Evolutionary conservation across 495 filamentous ascomycete species (phyloP).

Genomic region (Penicillium bovifimosum): DNA sequence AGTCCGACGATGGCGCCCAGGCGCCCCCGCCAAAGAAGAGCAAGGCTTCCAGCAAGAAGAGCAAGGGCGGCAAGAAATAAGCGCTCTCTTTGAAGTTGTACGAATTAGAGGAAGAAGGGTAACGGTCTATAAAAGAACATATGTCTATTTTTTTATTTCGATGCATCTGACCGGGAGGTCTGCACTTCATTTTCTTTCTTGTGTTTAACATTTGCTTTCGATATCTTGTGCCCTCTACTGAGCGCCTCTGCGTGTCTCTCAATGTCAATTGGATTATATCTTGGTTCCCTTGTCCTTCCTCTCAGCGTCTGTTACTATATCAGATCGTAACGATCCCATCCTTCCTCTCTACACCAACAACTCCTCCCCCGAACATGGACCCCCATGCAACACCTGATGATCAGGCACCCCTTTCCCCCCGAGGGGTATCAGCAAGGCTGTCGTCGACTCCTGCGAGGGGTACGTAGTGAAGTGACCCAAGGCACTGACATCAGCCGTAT

Average conservation of each 20-base stretch:
- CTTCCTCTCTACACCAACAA: conserved; percentile 1
- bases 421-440: conserved; percentile 39
- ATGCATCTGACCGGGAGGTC: conserved; percentile 10
- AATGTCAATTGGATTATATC: conserved; percentile 2
- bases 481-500: conserved; percentile 42
- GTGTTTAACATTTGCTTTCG: conserved; percentile 2
- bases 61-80: conserved; percentile 32
- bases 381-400: conserved; percentile 39
- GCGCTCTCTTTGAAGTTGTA: conserved; percentile 10
- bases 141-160: conserved; percentile 8
- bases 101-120: conserved; percentile 13
- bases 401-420: conserved; percentile 30
- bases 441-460: conserved; percentile 38
- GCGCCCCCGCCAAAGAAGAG: conserved; percentile 37
- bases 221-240: conserved; percentile 7
- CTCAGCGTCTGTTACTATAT: no score
- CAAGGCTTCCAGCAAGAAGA: conserved; percentile 28
- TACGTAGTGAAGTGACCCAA: conserved; percentile 46
- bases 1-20: conserved; percentile 32
- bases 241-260: conserved; percentile 9
- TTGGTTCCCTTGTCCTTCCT: background rate
- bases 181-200: conserved; percentile 4
- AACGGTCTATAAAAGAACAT: conserved; percentile 14
- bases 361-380: conserved; percentile 32
- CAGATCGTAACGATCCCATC: background rate